A percentile compares a stretch with the other conserved stretches of the same genome.
These are phyloP conservation scores for Collybia sp. DNA, from an alignment of 768 basidiomycete species.

Conservation along the genomic window DNA sequence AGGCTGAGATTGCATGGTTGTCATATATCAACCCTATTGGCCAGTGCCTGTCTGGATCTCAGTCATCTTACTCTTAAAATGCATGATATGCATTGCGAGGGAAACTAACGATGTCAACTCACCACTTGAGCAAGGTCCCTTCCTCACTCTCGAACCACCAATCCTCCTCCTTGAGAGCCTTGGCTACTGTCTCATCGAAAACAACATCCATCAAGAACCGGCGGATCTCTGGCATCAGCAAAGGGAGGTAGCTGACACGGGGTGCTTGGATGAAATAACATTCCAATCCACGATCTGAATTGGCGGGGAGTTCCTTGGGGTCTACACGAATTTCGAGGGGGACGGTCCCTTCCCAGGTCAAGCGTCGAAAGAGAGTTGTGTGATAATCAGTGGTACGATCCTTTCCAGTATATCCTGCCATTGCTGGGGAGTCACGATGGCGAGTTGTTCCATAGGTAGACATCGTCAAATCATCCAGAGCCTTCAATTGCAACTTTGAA, in stretches of 20 bases:
- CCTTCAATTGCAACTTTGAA: too few species aligned
- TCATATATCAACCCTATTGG: constrained; percentile 93
- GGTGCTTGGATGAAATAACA: constrained; percentile 90
- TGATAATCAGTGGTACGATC: constrained; percentile 43
- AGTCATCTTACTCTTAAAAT: background rate
- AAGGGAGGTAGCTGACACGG: constrained; percentile 88
- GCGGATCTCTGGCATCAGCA: constrained; percentile 85
- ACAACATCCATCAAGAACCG: constrained; percentile 89
- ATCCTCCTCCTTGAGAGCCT: constrained; percentile 76
- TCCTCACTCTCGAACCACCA: constrained; percentile 98
- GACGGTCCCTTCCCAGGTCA: constrained; percentile 90
- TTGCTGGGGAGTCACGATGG: constrained; percentile 32
- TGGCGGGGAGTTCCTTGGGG: constrained; percentile 84
- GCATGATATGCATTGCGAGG: constrained; percentile 2
- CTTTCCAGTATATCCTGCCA: constrained; percentile 24
- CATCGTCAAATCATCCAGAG: constrained; percentile 24
- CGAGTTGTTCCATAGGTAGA: constrained; percentile 50
- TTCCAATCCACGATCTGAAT: constrained; percentile 85
- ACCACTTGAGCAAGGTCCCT: constrained; percentile 86
- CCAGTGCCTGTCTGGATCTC: constrained; percentile 76
- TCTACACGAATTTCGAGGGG: constrained; percentile 88
- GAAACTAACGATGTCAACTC: constrained; percentile 18
- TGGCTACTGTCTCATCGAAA: constrained; percentile 80
- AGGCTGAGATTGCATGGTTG: constrained; percentile 65
- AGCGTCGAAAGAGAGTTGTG: constrained; percentile 79